Percentiles rank a stretch among this genome's conserved stretches.
Conservation (phyloP, 2,329 filamentous ascomycete genomes). For the Chrysoporthe deuterocubensis region DNA sequence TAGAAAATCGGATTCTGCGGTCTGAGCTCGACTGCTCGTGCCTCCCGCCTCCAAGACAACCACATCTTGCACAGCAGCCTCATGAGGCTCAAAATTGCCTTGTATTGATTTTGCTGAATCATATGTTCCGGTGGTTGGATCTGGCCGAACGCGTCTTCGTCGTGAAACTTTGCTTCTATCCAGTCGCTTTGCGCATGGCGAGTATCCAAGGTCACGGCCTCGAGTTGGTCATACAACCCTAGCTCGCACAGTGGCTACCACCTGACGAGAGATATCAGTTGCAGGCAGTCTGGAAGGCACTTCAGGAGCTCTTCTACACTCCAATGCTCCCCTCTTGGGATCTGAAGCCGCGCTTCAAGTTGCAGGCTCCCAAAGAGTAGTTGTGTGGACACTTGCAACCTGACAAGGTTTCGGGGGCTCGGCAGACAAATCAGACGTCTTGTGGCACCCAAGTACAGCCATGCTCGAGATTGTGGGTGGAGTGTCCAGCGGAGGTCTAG, state of each 20-base stretch:
- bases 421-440: not conserved
- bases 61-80: not conserved
- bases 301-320: not conserved
- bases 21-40: slow-evolving; percentile 1
- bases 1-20: not conserved
- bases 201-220: not conserved
- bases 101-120: not conserved
- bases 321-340: not conserved
- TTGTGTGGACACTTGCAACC: not conserved
- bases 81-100: not conserved
- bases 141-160: not conserved
- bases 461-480: not conserved
- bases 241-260: not conserved
- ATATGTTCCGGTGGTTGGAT: not conserved
- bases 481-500: not conserved
- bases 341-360: not conserved
- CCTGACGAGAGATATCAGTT: not conserved
- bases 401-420: not conserved
- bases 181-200: not conserved
- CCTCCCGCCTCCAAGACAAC: not conserved
- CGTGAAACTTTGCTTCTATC: not conserved
- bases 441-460: not conserved
- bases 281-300: slow-evolving; percentile 4
- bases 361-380: slow-evolving; percentile 1
- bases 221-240: not conserved